phyloP scores from a whole-genome alignment of 1,139 yeast genomes.

The Taphrina pruni region DNA sequence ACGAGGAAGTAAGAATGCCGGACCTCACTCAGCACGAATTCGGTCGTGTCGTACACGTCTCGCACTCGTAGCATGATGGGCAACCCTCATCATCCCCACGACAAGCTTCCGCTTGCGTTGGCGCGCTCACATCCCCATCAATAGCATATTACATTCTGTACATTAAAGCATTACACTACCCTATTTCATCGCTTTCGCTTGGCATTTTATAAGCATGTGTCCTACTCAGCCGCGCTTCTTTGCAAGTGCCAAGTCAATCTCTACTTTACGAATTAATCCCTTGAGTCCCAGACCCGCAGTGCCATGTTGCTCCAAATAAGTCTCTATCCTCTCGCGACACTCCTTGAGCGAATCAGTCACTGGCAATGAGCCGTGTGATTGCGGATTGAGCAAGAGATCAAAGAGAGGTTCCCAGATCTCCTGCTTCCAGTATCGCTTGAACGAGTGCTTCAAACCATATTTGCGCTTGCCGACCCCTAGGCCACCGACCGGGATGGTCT shows the following conservation, averaged over 20 bases:
- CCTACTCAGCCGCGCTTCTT: constrained; percentile 13
- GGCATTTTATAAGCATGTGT: not conserved
- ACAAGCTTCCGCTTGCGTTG: too few relatives aligned
- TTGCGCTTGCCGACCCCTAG: constrained; percentile 47
- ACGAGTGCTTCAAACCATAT: constrained; percentile 55
- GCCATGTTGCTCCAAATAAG: constrained; percentile 54
- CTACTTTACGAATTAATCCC: constrained; percentile 37
- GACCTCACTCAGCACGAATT: too few relatives aligned
- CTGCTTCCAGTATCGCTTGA: constrained; percentile 80
- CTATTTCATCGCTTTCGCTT: not conserved
- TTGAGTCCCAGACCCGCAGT: constrained; percentile 42
- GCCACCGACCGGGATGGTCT: constrained; percentile 50
- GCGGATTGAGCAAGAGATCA: constrained; percentile 67
- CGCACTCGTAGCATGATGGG: too few relatives aligned
- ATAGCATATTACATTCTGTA: constrained; percentile 4
- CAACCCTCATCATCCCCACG: too few relatives aligned
- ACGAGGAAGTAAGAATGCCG: too few relatives aligned
- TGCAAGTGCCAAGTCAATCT: constrained; percentile 17
- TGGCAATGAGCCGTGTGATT: constrained; percentile 52
- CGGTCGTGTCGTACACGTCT: too few relatives aligned
- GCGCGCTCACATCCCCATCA: not conserved
- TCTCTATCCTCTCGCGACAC: constrained; percentile 57
- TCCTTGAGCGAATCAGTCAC: constrained; percentile 54
- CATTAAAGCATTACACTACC: constrained; percentile 9
- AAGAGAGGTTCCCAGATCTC: constrained; percentile 76